phyloP scores from a whole-genome alignment of 2,329 filamentous ascomycete genomes.

The Penicillium sclerotigenum region DNA sequence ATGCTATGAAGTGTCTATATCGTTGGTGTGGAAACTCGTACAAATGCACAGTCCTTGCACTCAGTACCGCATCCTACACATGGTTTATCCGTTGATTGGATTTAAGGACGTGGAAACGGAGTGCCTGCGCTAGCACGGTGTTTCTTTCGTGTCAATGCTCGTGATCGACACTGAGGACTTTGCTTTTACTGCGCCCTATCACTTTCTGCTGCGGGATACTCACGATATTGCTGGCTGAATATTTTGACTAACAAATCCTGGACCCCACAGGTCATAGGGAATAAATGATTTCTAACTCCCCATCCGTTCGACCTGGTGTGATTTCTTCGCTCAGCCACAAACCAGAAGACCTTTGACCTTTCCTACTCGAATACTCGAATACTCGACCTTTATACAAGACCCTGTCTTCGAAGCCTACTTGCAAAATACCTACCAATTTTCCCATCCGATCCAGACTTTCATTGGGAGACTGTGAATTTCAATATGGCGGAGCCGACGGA shows the following conservation, averaged over 20 bases:
- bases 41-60: not conserved
- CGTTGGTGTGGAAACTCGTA: not conserved
- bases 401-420: not conserved
- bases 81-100: not conserved
- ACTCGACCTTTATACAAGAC: conserved; percentile 4
- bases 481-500: conserved; percentile 25
- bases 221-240: not conserved
- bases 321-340: conserved; percentile 22
- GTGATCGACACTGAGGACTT: not conserved
- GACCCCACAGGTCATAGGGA: conserved; percentile 14
- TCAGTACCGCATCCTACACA: not conserved
- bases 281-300: conserved; percentile 27
- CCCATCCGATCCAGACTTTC: not conserved
- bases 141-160: not conserved
- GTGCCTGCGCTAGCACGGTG: conserved; percentile 3
- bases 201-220: not conserved
- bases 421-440: not conserved
- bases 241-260: conserved; percentile 14
- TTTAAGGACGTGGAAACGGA: not conserved
- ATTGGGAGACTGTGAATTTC: conserved; percentile 10
- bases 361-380: conserved; percentile 5
- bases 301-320: conserved; percentile 24
- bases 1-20: not conserved
- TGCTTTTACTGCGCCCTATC: not conserved
- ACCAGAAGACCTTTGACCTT: conserved; percentile 23